Base-by-base conservation (phyloP, 768 basidiomycete genomes). In the Paxillus involutus region DNA sequence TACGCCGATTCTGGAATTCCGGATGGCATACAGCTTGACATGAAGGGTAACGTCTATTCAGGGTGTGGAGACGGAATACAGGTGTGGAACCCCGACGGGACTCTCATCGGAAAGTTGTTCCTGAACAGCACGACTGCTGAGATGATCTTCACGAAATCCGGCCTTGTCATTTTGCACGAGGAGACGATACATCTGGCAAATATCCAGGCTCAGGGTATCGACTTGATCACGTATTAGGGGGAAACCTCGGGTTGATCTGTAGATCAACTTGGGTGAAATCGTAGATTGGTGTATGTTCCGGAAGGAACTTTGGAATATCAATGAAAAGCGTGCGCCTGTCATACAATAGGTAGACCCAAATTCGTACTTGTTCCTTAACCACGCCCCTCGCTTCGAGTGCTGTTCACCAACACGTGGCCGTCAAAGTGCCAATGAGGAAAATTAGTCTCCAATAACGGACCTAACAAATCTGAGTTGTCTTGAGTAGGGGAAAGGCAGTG, bases 21-120 rank as follows among this genome's bases (percentile, higher is more conserved):
- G 6, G 87, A 89, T 55, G 88, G 88, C 11, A 67, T 89, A 11
- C 82, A 85, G 60, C 73, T 86, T 1, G 89, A 91, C 60, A 71
- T 71, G 4, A 65, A 75, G 0, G 85, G 85, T 0, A 89, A 89
- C 57, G 79, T 90, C 0, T 90, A 82, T 62, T 73, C 83, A 0
- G 84, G 83, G 2, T 81, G 80, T 51, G 86, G 81, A 16, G 88
- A 89, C 53, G 88, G 87, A 36, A 78, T 81, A 1, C 81, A 88
- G 26, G 84, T 86, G 6, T 84, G 82, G 79, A 76, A 78, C 59
- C 47, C 72, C 13, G 63, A 77, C 17, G 85, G 86, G 1, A 77
- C 74, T 0, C 72, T 88, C 1, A 70, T 88, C 1, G 85, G 85
- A 11, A 87, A 88, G 63, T 82, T 87, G 65, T 86, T 84, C 73